Percentiles rank a stretch among this genome's conserved stretches.
phyloP scores from a whole-genome alignment of 352 stramenopile genomes.

The Albugo candida region DNA sequence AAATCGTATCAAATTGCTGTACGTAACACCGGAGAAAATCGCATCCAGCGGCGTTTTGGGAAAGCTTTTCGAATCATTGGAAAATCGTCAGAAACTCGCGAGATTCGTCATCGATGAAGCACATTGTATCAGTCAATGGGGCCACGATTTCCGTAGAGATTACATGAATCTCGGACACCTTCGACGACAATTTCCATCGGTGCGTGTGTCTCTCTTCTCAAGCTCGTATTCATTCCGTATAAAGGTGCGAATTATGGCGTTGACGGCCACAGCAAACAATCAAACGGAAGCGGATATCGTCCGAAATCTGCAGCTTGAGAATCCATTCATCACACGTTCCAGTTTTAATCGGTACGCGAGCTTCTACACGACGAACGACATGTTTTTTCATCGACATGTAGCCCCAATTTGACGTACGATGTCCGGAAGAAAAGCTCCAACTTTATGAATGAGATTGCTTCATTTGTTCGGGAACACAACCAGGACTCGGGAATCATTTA shows the following conservation, averaged over 20 bases:
- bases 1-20: constrained; percentile 91
- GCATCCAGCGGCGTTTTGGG: constrained; percentile 67
- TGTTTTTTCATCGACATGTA: constrained; percentile 4
- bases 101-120: constrained; percentile 94
- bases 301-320: constrained; percentile 43
- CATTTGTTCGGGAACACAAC: constrained; percentile 61
- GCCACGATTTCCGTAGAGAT: constrained; percentile 98
- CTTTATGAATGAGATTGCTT: constrained; percentile 60
- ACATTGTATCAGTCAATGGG: constrained; percentile 97
- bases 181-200: constrained; percentile 82
- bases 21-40: constrained; percentile 97
- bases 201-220: constrained; percentile 15
- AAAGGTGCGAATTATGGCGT: constrained; percentile 75
- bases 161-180: constrained; percentile 91
- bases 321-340: constrained; percentile 60
- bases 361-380: neutral
- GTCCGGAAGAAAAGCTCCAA: constrained; percentile 60
- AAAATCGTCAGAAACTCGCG: constrained; percentile 73
- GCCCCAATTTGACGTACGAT: constrained; percentile 71
- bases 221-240: neutral
- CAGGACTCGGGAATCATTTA: constrained; percentile 82
- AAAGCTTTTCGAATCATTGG: constrained; percentile 69
- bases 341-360: constrained; percentile 63
- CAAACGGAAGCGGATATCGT: constrained; percentile 73
- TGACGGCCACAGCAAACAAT: constrained; percentile 73